Evolutionary conservation across 2,329 filamentous ascomycete species (phyloP).

Genomic region (Diplodia mutila): DNA sequence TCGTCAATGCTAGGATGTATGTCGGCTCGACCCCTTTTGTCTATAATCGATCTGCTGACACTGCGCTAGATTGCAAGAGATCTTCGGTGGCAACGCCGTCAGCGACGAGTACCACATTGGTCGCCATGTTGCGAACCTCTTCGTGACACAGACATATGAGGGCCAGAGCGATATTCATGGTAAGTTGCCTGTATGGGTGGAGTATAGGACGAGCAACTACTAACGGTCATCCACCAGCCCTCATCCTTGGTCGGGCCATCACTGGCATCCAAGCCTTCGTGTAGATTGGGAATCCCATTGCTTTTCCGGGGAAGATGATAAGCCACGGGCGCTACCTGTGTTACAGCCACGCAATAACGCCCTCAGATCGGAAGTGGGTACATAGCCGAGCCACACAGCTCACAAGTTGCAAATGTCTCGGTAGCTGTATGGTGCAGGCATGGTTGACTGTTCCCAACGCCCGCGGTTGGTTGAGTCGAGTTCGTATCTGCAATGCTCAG

Average conservation of each 20-base stretch:
- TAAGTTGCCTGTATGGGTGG: slow-evolving; percentile 54
- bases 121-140: slow-evolving; percentile 92
- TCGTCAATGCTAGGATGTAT: slow-evolving; percentile 73
- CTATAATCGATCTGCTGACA: slow-evolving; percentile 26
- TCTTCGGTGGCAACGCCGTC: slow-evolving; percentile 97
- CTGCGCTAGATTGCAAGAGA: slow-evolving; percentile 72
- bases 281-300: slow-evolving; percentile 42
- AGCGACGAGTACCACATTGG: slow-evolving; percentile 97
- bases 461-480: slow-evolving; percentile 6
- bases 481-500: slow-evolving; percentile 21
- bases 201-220: not conserved
- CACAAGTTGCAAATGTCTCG: slow-evolving; percentile 14
- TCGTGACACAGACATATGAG: slow-evolving; percentile 97
- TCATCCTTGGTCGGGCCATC: slow-evolving; percentile 57
- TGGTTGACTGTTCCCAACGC: not conserved
- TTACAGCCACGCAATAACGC: slow-evolving; percentile 18
- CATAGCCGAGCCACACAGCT: not conserved
- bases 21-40: slow-evolving; percentile 32
- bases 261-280: slow-evolving; percentile 79
- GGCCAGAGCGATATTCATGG: slow-evolving; percentile 97
- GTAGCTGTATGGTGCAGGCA: slow-evolving; percentile 12
- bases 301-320: slow-evolving; percentile 14
- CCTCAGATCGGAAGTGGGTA: not conserved
- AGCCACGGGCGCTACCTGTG: slow-evolving; percentile 3
- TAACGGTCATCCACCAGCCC: slow-evolving; percentile 35